A percentile compares a stretch with the other conserved stretches of the same genome.
Conservation (phyloP, 345 rosid genomes). For the Lepidium sativum region DNA sequence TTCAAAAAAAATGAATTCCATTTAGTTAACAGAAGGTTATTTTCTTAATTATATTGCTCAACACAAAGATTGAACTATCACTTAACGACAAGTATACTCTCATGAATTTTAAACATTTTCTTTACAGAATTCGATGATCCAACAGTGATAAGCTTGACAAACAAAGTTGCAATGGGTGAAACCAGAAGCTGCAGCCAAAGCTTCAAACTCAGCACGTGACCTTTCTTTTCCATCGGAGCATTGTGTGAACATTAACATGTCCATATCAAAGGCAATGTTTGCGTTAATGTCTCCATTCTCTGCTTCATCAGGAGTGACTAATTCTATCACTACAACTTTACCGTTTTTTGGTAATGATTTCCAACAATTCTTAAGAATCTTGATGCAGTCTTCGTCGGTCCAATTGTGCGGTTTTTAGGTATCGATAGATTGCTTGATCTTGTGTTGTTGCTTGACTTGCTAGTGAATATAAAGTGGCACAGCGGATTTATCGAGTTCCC, state of each 20-base stretch:
- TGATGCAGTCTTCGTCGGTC: slow-evolving; percentile 39
- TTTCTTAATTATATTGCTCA: too few relatives aligned
- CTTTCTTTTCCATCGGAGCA: slow-evolving; percentile 42
- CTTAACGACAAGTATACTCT: too few relatives aligned
- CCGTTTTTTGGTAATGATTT: slow-evolving; percentile 34
- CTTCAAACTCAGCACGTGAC: slow-evolving; percentile 33
- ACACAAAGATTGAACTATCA: too few relatives aligned
- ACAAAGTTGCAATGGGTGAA: slow-evolving; percentile 21
- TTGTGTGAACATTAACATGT: slow-evolving; percentile 42
- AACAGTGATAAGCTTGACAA: slow-evolving; percentile 14
- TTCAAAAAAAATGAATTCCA: too few relatives aligned
- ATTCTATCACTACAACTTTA: slow-evolving; percentile 37
- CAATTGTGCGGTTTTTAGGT: too few relatives aligned
- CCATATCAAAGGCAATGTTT: slow-evolving; percentile 31
- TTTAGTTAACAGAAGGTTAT: too few relatives aligned
- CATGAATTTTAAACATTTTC: not conserved
- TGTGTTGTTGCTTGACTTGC: too few relatives aligned
- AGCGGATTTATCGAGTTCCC: too few relatives aligned
- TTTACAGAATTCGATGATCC: slow-evolving; percentile 22
- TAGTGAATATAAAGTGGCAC: too few relatives aligned
- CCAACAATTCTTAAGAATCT: slow-evolving; percentile 40
- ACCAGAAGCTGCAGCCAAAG: slow-evolving; percentile 32
- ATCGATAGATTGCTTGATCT: too few relatives aligned
- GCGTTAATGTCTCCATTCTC: too few relatives aligned
- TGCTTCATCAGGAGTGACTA: too few relatives aligned